Evolutionary conservation across 2,329 filamentous ascomycete genomes (phyloP).

Genomic region (Aspergillus sp.): DNA sequence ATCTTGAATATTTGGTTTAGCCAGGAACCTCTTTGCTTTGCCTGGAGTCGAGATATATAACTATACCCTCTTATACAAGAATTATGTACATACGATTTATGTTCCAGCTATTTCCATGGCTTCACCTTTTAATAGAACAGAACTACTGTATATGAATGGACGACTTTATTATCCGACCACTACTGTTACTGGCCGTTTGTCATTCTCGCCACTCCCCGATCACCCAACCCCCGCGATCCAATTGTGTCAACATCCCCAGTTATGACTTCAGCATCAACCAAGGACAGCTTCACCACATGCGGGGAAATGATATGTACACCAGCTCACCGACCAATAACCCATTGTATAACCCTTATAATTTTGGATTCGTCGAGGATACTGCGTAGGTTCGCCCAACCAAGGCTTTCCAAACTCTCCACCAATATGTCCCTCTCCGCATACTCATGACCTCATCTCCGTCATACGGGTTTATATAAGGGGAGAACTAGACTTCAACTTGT

Average conservation of each 20-base stretch:
- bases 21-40: neutral
- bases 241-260: neutral
- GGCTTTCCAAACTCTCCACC: neutral
- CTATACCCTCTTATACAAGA: neutral
- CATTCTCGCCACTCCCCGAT: neutral
- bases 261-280: conserved; percentile 5
- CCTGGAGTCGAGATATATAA: neutral
- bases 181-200: neutral
- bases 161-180: neutral
- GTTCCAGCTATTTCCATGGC: no score
- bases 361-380: neutral
- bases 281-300: neutral
- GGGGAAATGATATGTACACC: neutral
- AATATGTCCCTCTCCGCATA: neutral
- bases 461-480: neutral
- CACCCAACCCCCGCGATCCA: neutral
- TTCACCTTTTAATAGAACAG: neutral
- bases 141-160: neutral
- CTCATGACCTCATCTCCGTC: conserved; percentile 9
- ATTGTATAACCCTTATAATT: neutral
- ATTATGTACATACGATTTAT: neutral
- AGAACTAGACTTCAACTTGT: neutral
- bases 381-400: neutral
- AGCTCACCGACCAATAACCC: neutral
- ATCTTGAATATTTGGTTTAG: neutral